Conservation (phyloP, 805 yeast species). For the Metschnikowia orientalis region DNA sequence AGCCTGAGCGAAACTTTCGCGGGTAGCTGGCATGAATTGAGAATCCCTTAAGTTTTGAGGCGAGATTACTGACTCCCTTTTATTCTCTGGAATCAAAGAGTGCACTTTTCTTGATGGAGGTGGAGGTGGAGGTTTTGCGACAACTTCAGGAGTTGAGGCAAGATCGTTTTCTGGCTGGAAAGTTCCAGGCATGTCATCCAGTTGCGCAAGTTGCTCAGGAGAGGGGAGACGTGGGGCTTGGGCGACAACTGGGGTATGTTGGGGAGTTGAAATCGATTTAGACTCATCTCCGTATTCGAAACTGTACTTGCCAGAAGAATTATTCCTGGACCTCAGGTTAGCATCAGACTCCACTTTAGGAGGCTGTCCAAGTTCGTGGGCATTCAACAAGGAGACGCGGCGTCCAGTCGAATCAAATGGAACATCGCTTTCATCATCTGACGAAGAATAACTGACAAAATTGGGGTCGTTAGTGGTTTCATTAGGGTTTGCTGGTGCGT, state of each 20-base stretch:
- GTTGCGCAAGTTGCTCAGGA: constrained; percentile 1
- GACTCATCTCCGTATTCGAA: constrained; percentile 41
- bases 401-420: constrained; percentile 20
- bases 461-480: constrained; percentile 31
- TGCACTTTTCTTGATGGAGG: constrained; percentile 54
- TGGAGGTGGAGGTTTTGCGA: constrained; percentile 45
- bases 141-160: not conserved
- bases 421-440: constrained; percentile 29
- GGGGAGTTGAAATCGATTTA: constrained; percentile 29
- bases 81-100: constrained; percentile 5
- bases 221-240: constrained; percentile 3
- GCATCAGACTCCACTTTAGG: constrained; percentile 16
- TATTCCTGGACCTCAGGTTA: constrained; percentile 14
- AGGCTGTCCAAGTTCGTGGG: constrained; percentile 28
- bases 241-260: constrained; percentile 11
- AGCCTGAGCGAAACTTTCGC: constrained; percentile 26
- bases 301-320: constrained; percentile 28
- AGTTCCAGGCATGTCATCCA: not conserved
- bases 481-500: not conserved
- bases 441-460: constrained; percentile 31
- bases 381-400: constrained; percentile 30
- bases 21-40: constrained; percentile 40
- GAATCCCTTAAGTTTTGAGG: too few relatives aligned
- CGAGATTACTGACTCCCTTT: constrained; percentile 30
- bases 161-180: not conserved